Base-by-base conservation (phyloP, 306 rosid species). In the Lablab purpureus region DNA sequence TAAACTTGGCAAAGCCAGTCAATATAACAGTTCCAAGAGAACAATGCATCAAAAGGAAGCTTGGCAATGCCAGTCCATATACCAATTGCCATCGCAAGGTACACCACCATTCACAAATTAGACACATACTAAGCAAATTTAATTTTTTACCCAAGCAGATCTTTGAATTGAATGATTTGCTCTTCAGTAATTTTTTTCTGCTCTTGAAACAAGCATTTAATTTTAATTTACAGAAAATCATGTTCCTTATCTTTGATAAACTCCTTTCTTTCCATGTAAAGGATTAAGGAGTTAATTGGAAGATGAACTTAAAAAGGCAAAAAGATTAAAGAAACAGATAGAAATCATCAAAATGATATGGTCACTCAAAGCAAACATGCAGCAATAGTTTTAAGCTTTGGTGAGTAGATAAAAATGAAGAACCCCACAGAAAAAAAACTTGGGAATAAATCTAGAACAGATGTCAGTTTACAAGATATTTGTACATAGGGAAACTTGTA, bases 341-440 rank as follows among this genome's bases (percentile, higher is more conserved):
- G 21, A 21, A 66, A 55, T 71, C 55, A 74, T 50, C 74, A 81
- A 74, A 73, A 73, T 65, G 66, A 56, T 56, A 74, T 64, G 3
- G 46, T 74, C 55, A 37, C 19, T 25, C 15, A 76, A 49, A 22
- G 43, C 17, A 69, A 15, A 58, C 49, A 25, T 46, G 41, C 10
- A 12, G 58, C 18, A 60, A 23, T 56, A 21, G 51, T 11, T 43
- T 46, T 43, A 40, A 56, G 67, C 34, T 37, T 21, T 37, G 51
- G n/a, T 50, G 10, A 50, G 55, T 15, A 50, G 22, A 50, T n/a
- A n/a, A 43, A 43, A n/a, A n/a, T 14, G 0, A 45, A 49, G 8
- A 6, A 0, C 9, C 21, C 55, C 51, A 14, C 0, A 45, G 0
- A n/a, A 17, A 50, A 4, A n/a, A 50, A n/a, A 50, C 22, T 6